phyloP scores from a whole-genome alignment of 148 eudicot genomes.

The Spergularia marina region DNA sequence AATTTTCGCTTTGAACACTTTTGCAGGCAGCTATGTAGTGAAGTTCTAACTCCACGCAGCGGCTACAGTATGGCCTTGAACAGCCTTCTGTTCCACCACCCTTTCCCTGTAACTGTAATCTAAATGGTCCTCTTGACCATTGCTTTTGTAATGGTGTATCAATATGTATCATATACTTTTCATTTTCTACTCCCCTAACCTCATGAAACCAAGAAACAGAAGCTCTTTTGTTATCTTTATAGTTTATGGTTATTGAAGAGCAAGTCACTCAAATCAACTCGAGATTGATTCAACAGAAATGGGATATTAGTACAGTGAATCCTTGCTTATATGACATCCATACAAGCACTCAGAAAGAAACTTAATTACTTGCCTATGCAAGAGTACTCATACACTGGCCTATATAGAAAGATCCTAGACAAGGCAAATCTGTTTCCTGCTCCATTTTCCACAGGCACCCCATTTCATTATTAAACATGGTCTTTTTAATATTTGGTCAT shows the following conservation, averaged over 20 bases:
- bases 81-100: conserved; percentile 24
- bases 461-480: neutral
- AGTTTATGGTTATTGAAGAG: neutral
- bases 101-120: conserved; percentile 23
- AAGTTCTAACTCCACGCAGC: conserved; percentile 5
- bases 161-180: conserved; percentile 17
- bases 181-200: conserved; percentile 2
- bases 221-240: neutral
- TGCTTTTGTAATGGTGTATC: conserved; percentile 20
- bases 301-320: neutral
- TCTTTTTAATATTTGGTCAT: neutral
- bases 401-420: neutral
- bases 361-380: neutral
- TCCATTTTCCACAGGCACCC: neutral
- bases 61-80: conserved; percentile 16
- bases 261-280: neutral
- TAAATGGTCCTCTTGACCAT: conserved; percentile 19
- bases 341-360: neutral
- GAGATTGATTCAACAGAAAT: neutral
- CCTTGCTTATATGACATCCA: neutral
- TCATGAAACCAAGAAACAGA: neutral
- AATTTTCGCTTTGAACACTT: conserved; percentile 6
- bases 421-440: neutral
- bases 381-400: neutral
- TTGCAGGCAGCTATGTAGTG: conserved; percentile 26